Evolutionary conservation across 345 rosid genomes (phyloP).

Genomic region (Mallotus nudiflorus): DNA sequence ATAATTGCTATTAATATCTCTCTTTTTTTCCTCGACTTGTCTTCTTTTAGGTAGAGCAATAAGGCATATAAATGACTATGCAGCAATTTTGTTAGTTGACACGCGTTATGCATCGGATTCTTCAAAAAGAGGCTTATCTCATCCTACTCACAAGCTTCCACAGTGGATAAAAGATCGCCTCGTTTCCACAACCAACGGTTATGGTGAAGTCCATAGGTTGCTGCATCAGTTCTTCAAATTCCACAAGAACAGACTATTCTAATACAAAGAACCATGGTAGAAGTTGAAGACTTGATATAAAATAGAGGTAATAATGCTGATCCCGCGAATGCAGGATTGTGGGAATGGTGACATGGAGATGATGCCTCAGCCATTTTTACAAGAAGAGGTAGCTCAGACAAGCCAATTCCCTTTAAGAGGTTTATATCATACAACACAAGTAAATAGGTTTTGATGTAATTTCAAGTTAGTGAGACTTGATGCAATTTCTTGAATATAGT

Average conservation of each 20-base stretch:
- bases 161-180: slow-evolving; percentile 74
- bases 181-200: slow-evolving; percentile 56
- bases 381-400: background rate
- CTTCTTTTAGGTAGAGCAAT: slow-evolving; percentile 76
- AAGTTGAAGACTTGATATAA: background rate
- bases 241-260: slow-evolving; percentile 36
- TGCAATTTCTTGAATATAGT: background rate
- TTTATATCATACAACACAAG: background rate
- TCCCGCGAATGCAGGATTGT: background rate
- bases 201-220: slow-evolving; percentile 82
- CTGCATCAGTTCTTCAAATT: slow-evolving; percentile 79
- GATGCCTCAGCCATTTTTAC: background rate
- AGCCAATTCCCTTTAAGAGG: background rate
- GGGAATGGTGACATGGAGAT: background rate
- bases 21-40: background rate
- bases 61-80: slow-evolving; percentile 75
- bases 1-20: background rate
- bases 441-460: background rate
- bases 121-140: slow-evolving; percentile 46
- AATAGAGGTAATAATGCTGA: background rate
- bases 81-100: slow-evolving; percentile 88
- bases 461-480: background rate
- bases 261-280: background rate
- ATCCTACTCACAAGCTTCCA: slow-evolving; percentile 77
- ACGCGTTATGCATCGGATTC: slow-evolving; percentile 61